phyloP scores from a whole-genome alignment of 192 early-diverging fungal species.

The Geosiphon pyriformis region DNA sequence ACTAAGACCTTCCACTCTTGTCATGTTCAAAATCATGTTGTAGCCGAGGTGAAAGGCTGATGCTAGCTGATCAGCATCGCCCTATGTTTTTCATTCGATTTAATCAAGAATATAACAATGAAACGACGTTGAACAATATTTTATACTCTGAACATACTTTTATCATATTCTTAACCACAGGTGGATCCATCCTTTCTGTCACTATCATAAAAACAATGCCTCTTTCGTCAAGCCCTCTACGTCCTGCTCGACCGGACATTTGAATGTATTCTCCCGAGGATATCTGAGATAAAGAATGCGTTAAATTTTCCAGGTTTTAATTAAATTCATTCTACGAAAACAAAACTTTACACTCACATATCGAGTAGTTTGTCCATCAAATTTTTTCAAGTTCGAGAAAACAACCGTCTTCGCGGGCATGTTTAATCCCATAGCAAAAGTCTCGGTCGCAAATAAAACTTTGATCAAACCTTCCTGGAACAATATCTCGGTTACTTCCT shows the following conservation, averaged over 20 bases:
- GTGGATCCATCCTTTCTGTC: constrained; percentile 92
- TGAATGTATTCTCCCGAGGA: constrained; percentile 97
- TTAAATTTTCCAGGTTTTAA: too few species aligned
- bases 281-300: constrained; percentile 32
- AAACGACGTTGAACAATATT: constrained; percentile 18
- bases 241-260: constrained; percentile 97
- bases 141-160: constrained; percentile 47
- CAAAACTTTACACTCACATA: constrained; percentile 52
- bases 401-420: constrained; percentile 99
- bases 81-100: constrained; percentile 27
- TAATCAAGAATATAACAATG: background rate
- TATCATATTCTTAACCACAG: constrained; percentile 88
- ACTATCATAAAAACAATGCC: constrained; percentile 97
- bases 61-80: constrained; percentile 75
- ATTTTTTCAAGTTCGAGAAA: constrained; percentile 89
- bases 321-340: background rate
- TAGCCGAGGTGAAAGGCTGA: constrained; percentile 95
- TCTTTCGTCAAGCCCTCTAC: constrained; percentile 94
- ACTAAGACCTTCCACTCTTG: constrained; percentile 89
- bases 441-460: constrained; percentile 98
- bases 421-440: constrained; percentile 97
- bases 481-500: constrained; percentile 95
- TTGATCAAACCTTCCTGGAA: constrained; percentile 97
- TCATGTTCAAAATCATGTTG: constrained; percentile 94
- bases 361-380: constrained; percentile 82